Percentiles rank a stretch among this genome's conserved stretches.
phyloP scores from a whole-genome alignment of 768 basidiomycete genomes.

The Termitomyces bulborhizus region DNA sequence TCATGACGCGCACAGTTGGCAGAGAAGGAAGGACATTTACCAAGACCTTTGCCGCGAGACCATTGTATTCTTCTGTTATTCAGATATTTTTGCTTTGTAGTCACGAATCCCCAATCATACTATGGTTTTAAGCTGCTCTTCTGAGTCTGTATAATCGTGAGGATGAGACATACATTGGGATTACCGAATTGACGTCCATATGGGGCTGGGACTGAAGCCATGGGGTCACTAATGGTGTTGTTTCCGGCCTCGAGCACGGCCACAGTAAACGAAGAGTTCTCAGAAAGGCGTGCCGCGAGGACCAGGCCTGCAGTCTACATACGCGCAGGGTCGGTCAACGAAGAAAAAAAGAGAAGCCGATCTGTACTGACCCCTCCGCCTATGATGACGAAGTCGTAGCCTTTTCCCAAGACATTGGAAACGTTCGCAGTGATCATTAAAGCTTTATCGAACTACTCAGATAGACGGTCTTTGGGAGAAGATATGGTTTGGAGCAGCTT shows the following conservation, averaged over 20 bases:
- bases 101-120: constrained; percentile 32
- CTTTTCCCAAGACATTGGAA: constrained; percentile 14
- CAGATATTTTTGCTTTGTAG: constrained; percentile 21
- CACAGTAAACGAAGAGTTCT: constrained; percentile 30
- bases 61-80: constrained; percentile 20
- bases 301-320: constrained; percentile 29
- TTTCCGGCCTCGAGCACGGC: constrained; percentile 32
- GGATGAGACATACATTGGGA: constrained; percentile 16
- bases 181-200: constrained; percentile 23
- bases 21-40: constrained; percentile 9
- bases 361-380: constrained; percentile 19
- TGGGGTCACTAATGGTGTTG: constrained; percentile 25
- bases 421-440: constrained; percentile 7
- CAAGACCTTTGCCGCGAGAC: constrained; percentile 27
- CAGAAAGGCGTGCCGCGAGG: constrained; percentile 35
- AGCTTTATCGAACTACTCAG: neutral
- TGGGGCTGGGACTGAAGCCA: constrained; percentile 26
- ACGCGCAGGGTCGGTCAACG: neutral
- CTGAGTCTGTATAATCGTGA: neutral
- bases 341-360: neutral
- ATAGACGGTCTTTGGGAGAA: neutral
- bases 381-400: constrained; percentile 25
- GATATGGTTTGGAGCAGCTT: neutral
- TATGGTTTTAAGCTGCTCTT: neutral
- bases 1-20: neutral